Base-by-base conservation (phyloP, 2,329 filamentous ascomycete genomes). In the Hymenoscyphus repandus region DNA sequence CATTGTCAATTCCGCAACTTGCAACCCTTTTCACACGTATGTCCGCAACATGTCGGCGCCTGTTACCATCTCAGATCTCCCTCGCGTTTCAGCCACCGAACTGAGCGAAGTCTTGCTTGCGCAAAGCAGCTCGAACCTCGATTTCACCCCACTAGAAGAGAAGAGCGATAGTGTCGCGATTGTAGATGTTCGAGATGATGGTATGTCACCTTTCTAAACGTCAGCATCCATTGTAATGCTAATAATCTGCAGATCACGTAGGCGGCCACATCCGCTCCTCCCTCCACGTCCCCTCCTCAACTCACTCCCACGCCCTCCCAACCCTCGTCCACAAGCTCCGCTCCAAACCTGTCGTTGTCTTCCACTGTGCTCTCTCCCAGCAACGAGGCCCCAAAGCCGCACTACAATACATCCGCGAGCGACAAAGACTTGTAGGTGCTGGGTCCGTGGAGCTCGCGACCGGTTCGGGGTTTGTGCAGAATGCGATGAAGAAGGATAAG, bases 281-380 rank as follows among this genome's bases (percentile, higher is more conserved):
- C 32, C 80, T 78, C 46, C 88, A 96, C 75, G 77, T 89, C 11
- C 90, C 93, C 0, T 86, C 80, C 45, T 72, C 71, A 41, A 80
- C 82, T 15, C 79, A 97, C 44, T 88, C 95, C 62, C 79, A 80
- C 65, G 82, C 78, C 59, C 81, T 93, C 68, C 87, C 91, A 0
- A 88, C 90, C 56, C 80, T 99, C n/a, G 76, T 95, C 11, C 82
- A 89, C 50, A 83, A 79, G 39, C 78, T 96, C 43, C 74, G 82
- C 58, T 82, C 85, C 64, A 90, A 90, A 68, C 81, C 93, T 50
- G 85, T 79, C 10, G 90, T 99, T 12, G 81, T 99, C 1, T 99
- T 99, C 69, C 93, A 99, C 72, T 99, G 93, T 70, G 87, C 88
- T 15, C 74, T 97, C 49, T 92, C 86, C 59, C 93, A 97, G 73